Evolutionary conservation across 257 asterid genomes (phyloP), one percentile per base, ranked within the genome.

Genomic region (Lavandula angustifolia): DNA sequence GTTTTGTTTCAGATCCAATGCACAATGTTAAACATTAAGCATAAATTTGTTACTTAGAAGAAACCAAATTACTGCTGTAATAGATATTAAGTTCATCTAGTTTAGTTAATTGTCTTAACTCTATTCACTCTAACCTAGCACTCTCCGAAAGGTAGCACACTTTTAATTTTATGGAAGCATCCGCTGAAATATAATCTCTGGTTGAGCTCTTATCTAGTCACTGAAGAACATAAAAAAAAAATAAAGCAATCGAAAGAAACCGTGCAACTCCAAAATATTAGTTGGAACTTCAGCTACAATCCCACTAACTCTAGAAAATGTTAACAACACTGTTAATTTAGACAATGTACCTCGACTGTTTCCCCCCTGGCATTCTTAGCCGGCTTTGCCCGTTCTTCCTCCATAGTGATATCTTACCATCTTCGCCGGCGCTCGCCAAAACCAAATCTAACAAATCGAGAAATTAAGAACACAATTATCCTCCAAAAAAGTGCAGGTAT

Each of bases 351-450:
- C 96, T 94, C 97, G 44, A 75, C 84, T 67, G 68, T 77, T 65
- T 88, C 96, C 5, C 82, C 91, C 68, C 79, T 67, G 54, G 86
- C 85, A 64, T 72, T 76, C 57, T 82, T 85, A 31, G 86, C 83
- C 18, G 96, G 87, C 82, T 80, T 68, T 84, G 95, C 46, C 99
- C 96, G 59, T 79, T 83, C 74, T 82, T 85, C 75, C 87, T 82
- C 96, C 96, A 94, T 65, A 90, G 17, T 0, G 96, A 86, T 69
- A 90, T 82, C 60, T 72, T 86, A 78, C 82, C 76, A 80, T 90
- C 97, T 43, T 94, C 96, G 4, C 97, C 97, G 17, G 96, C 95
- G 75, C 89, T 84, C 29, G 96, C 97, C 79, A 94, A 78, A 51
- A 94, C 99, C 81, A 87, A 94, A 86, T 90, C 99, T 94, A 54